Conservation (phyloP, 495 filamentous ascomycete species). For the Neurospora cerealis region DNA sequence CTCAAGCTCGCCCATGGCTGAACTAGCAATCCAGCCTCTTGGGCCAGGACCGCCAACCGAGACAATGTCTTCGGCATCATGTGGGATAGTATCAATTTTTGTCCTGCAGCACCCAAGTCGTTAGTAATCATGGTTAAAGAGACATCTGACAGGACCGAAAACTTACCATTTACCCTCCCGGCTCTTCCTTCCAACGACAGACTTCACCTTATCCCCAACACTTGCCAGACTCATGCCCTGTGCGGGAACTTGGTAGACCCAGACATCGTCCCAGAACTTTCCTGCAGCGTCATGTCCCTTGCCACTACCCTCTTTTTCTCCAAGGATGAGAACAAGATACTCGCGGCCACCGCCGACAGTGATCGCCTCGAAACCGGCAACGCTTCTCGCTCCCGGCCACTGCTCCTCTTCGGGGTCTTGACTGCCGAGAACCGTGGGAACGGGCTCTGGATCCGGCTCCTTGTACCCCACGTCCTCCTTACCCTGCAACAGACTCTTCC, state of each 20-base stretch:
- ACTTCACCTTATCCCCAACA: slow-evolving; percentile 44
- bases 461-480: slow-evolving; percentile 21
- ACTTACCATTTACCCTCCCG: slow-evolving; percentile 41
- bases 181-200: slow-evolving; percentile 38
- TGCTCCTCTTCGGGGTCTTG: slow-evolving; percentile 12
- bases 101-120: neutral
- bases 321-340: slow-evolving; percentile 57
- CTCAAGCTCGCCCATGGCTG: slow-evolving; percentile 38
- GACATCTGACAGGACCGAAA: neutral
- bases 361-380: slow-evolving; percentile 35
- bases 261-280: slow-evolving; percentile 60
- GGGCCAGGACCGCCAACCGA: slow-evolving; percentile 31
- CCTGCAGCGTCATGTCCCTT: slow-evolving; percentile 58
- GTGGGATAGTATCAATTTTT: slow-evolving; percentile 28
- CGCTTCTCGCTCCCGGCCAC: slow-evolving; percentile 36
- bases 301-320: slow-evolving; percentile 52
- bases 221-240: slow-evolving; percentile 41
- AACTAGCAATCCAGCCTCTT: slow-evolving; percentile 39
- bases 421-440: slow-evolving; percentile 6
- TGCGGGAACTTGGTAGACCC: slow-evolving; percentile 56
- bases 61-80: slow-evolving; percentile 35
- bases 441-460: slow-evolving; percentile 9
- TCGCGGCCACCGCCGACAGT: slow-evolving; percentile 42
- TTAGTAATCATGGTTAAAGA: neutral
- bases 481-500: slow-evolving; percentile 26